Evolutionary conservation across 345 rosid genomes (phyloP), one percentile per base, ranked within the genome.

Genomic region (Erysimum cheiranthoides): DNA sequence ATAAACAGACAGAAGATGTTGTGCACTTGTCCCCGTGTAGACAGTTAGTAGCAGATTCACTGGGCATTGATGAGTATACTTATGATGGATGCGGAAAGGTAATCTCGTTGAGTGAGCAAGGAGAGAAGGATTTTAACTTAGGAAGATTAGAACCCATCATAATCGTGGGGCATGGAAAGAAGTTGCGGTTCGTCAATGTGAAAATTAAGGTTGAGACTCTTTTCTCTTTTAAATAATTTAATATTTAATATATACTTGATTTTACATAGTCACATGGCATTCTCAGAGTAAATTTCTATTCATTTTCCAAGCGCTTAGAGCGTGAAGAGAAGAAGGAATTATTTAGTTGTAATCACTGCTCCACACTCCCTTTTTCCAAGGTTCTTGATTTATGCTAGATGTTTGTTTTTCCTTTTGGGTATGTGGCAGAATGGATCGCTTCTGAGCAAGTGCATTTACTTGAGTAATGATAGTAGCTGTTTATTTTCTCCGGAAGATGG

Each of bases 391-490:
- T 45, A 16, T 32, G 35, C 63, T 75, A 31, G 50, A 68, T 58
- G 54, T 25, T 59, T 66, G 2, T 27, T 72, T 38, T 66, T 39
- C 54, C 59, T 84, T 70, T 12, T 45, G 17, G 5, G 36, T 7
- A 40, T 79, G 47, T 75, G 71, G 74, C 89, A 95, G 98, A 95
- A 89, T 80, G 96, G 96, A 61, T 86, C 79, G 31, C 91, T 92
- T 80, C 83, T 95, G 89, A 86, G 88, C 80, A 90, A 88, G 82
- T 85, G 86, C 82, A 83, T 85, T 34, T 90, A 92, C 88, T 85
- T 95, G 91, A 86, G 96, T 78, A 92, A 85, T 60, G 96, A 88
- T 70, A 92, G 99, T 86, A 90, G 96, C 85, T 95, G 89, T 81
- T 83, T 97, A 27, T 81, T 93, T 61, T 85, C 90, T 45, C 54